Base-by-base conservation (phyloP, 306 rosid genomes). In the Luffa aegyptiaca region DNA sequence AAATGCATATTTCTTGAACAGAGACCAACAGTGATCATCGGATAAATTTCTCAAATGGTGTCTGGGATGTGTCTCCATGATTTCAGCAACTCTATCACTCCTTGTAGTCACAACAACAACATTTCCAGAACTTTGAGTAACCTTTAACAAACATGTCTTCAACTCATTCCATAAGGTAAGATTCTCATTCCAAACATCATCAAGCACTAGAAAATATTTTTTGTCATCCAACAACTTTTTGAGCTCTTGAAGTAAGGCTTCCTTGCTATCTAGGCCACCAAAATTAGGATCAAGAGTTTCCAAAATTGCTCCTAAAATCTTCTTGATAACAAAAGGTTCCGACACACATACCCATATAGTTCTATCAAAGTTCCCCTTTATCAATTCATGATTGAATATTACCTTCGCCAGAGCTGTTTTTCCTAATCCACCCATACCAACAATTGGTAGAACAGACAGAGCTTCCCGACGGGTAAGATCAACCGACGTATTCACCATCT, bases 141-240 rank as follows among this genome's bases (percentile, higher is more conserved):
- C 21, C 31, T n/a, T 78, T 4, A 4, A 17, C 75, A 82, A 49
- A 78, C 82, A 78, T 8, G 39, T 2, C 17, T 17, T 69, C 45
- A 82, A 49, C 1, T 48, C 49, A 0, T 78, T 14, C 86, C 86
- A 84, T 4, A 52, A 14, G 0, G 2, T 5, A 2, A 1, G 12
- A 37, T 57, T n/a, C 21, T 84, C 83, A 31, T 80, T 80, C 86
- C 83, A 84, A 10, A 80, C 66, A 75, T 83, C 86, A 64, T 83
- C 86, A 0, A 83, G 78, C 26, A 83, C 72, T 2, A 80, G 81
- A 46, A 83, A 51, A 26, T 66, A 84, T 17, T 36, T 84, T 37
- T 76, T 84, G 3, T 8, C 74, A 3, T 57, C 41, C 77, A 80
- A 57, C 62, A 53, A 2, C 5, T 37, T 53, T 13, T 68, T 51